These are phyloP conservation scores for Pythium dissotocum DNA, from an alignment of 352 stramenopile species.

Conservation along the genomic window DNA sequence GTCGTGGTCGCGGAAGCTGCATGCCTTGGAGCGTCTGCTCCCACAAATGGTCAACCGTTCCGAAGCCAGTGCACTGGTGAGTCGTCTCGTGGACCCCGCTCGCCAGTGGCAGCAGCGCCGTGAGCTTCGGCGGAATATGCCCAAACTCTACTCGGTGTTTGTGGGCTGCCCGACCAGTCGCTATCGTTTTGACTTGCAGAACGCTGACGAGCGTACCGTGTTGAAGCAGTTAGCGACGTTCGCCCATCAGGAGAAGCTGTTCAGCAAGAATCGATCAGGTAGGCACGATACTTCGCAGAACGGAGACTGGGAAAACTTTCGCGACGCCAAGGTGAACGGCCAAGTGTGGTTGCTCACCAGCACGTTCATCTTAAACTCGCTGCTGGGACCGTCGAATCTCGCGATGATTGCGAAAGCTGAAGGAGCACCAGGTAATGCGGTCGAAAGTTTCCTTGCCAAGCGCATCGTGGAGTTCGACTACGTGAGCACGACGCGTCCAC, in stretches of 20 bases:
- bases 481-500: constrained; percentile 74
- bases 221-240: constrained; percentile 64
- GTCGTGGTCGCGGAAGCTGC: constrained; percentile 32
- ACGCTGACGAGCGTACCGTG: constrained; percentile 39
- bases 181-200: constrained; percentile 61
- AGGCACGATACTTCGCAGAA: constrained; percentile 77
- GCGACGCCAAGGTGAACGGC: constrained; percentile 73
- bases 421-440: neutral
- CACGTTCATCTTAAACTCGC: constrained; percentile 70
- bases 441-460: constrained; percentile 16
- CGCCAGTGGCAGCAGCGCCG: constrained; percentile 61
- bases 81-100: constrained; percentile 40
- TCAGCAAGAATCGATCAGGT: constrained; percentile 54
- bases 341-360: constrained; percentile 59
- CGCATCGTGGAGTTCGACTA: constrained; percentile 69
- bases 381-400: constrained; percentile 43
- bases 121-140: constrained; percentile 54
- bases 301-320: constrained; percentile 90
- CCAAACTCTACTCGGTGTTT: constrained; percentile 58
- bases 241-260: constrained; percentile 72
- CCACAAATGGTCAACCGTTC: constrained; percentile 66
- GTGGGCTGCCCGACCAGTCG: constrained; percentile 68
- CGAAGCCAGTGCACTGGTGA: constrained; percentile 48
- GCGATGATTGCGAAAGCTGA: constrained; percentile 6
- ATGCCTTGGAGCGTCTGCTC: constrained; percentile 42